These are phyloP conservation scores for Eustoma russellianum DNA, from an alignment of 257 asterid species.

Conservation along the genomic window DNA sequence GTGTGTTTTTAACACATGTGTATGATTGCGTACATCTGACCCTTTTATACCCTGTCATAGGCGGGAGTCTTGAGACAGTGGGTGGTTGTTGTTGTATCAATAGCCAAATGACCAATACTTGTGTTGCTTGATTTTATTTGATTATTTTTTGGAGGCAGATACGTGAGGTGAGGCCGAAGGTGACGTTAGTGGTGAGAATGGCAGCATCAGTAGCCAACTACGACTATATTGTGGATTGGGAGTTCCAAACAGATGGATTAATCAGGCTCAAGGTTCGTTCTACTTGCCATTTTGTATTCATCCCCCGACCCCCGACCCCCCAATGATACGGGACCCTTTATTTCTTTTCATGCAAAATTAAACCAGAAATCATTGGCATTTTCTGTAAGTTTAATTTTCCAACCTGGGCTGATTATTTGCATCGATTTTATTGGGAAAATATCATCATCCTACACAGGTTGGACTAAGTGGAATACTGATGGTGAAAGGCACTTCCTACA, in stretches of 20 bases:
- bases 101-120: not conserved
- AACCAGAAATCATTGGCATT: too few relatives aligned
- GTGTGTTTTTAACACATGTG: too few relatives aligned
- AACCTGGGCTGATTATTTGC: not conserved
- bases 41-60: too few relatives aligned
- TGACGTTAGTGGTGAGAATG: slow-evolving; percentile 90
- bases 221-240: slow-evolving; percentile 95
- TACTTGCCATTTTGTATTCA: not conserved
- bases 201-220: slow-evolving; percentile 96
- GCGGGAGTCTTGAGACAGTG: too few relatives aligned
- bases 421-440: too few relatives aligned
- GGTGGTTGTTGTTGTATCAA: too few relatives aligned
- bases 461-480: slow-evolving; percentile 81
- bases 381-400: not conserved
- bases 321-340: not conserved
- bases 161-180: slow-evolving; percentile 87
- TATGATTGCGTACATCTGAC: too few relatives aligned
- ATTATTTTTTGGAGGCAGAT: slow-evolving; percentile 28
- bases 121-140: not conserved
- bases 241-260: slow-evolving; percentile 86
- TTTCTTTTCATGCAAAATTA: too few relatives aligned
- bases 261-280: slow-evolving; percentile 56
- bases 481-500: slow-evolving; percentile 77
- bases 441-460: slow-evolving; percentile 30
- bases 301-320: not conserved